These are phyloP conservation scores for Podospora pseudoanserina DNA, from an alignment of 495 filamentous ascomycete genomes.

Conservation along the genomic window DNA sequence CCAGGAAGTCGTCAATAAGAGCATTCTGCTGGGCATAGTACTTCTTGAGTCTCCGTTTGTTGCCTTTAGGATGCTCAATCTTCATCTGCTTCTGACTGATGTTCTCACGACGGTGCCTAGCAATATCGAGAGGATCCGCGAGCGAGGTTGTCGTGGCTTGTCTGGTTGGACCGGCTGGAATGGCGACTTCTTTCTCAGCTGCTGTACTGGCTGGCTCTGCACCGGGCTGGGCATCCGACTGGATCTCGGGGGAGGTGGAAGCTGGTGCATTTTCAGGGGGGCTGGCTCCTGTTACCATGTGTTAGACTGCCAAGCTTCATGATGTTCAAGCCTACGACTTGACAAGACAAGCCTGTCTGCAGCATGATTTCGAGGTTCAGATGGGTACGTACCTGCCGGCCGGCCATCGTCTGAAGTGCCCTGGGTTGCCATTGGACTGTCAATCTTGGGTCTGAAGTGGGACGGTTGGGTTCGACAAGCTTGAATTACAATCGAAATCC, in stretches of 20 bases:
- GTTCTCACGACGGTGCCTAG: conserved; percentile 41
- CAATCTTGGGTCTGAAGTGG: conserved; percentile 17
- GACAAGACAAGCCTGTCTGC: neutral
- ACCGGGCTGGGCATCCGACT: neutral
- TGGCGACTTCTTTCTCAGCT: neutral
- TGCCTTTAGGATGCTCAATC: conserved; percentile 42
- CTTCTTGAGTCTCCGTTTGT: conserved; percentile 45
- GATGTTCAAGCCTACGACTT: neutral
- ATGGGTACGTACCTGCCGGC: conserved; percentile 20
- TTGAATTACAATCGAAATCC: neutral
- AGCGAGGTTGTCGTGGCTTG: conserved; percentile 20
- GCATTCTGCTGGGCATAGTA: conserved; percentile 55
- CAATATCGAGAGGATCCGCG: conserved; percentile 41
- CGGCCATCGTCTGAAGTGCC: conserved; percentile 17
- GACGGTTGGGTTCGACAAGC: conserved; percentile 10
- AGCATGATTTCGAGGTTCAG: conserved; percentile 7
- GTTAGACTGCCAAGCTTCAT: neutral
- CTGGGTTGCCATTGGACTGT: conserved; percentile 19
- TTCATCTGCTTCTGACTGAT: conserved; percentile 41
- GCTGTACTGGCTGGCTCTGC: neutral
- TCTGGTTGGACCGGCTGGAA: conserved; percentile 1
- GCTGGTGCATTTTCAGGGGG: neutral
- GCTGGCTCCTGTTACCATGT: neutral
- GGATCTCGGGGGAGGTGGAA: neutral
- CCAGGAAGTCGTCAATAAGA: conserved; percentile 54